phyloP scores from a whole-genome alignment of 2,329 filamentous ascomycete genomes.

The Tolypocladium capitatum region DNA sequence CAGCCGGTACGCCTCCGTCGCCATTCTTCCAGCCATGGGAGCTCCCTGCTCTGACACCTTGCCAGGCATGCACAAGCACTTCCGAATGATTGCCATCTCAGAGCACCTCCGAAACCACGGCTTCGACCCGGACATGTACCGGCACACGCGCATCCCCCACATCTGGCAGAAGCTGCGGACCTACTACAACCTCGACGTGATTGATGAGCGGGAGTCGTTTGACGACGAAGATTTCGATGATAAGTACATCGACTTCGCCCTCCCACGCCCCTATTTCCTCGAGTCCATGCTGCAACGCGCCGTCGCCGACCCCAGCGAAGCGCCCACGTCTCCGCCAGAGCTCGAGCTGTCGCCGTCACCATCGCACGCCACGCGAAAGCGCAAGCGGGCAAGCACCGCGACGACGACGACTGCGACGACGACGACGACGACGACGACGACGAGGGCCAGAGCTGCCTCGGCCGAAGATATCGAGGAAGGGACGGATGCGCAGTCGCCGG shows the following conservation, averaged over 20 bases:
- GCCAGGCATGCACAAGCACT: constrained; percentile 81
- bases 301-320: constrained; percentile 31
- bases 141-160: constrained; percentile 76
- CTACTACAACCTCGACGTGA: constrained; percentile 72
- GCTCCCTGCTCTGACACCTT: constrained; percentile 4
- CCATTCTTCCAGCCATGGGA: no score
- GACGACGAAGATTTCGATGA: constrained; percentile 47
- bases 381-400: constrained; percentile 27
- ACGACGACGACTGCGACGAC: no score
- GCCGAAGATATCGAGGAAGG: constrained; percentile 35
- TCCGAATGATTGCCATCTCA: constrained; percentile 77
- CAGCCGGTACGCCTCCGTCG: constrained; percentile 51
- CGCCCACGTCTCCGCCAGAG: constrained; percentile 31
- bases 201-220: constrained; percentile 71
- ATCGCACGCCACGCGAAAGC: constrained; percentile 25
- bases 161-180: constrained; percentile 82
- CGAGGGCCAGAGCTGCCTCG: constrained; percentile 27
- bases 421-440: constrained; percentile 1
- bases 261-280: constrained; percentile 36
- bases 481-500: constrained; percentile 24
- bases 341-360: constrained; percentile 25
- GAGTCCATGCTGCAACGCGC: constrained; percentile 33
- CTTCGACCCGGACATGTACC: constrained; percentile 53
- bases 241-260: constrained; percentile 52
- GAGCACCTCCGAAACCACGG: constrained; percentile 70